Evolutionary conservation across 164 flowering plant genomes (phyloP), one percentile per base, ranked within the genome.

Genomic region (Malania oleifera): DNA sequence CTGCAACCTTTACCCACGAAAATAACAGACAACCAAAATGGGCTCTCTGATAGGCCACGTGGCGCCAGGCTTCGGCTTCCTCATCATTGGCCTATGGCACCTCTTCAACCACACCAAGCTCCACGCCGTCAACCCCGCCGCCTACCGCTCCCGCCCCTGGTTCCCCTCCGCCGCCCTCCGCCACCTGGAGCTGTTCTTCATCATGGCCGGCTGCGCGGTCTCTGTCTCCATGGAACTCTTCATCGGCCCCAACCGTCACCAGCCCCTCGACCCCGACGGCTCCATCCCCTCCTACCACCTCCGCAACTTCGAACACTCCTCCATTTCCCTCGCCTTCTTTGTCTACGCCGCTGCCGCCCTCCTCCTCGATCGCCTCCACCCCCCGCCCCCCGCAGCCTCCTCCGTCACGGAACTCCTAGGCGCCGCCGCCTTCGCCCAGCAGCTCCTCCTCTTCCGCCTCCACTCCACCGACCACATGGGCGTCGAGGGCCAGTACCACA

Each of bases 281-380:
- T 79, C 83, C 71, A 85, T 85, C 39, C 88, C 91, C 1, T 71
- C 84, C 14, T 70, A 81, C 76, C 88, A 81, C 49, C 86, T 85
- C 59, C 86, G 70, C 61, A 82, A 81, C 71, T 75, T 85, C 35
- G 91, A 85, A 39, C 91, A 85, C 73, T 60, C 87, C 4, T 60
- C 71, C 52, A 82, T 85, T 24, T 79, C 87, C 23, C 6, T 76
- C 20, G 28, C 78, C 44, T 76, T 82, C 63, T 51, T 85, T 43
- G 60, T 66, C 19, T 82, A 77, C 39, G 81, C 81, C 0, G 67
- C 55, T 6, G 73, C 70, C 38, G 71, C 77, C 1, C 51, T 81
- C 29, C 3, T 64, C n/a, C 62, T 76, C 9, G 85, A 78, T 3
- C 46, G 19, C 46, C 46, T 17, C 46, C 46, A 22, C 46, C 22